Percentiles rank a stretch among this genome's conserved stretches.
phyloP scores from a whole-genome alignment of 345 rosid genomes.

The rapeseed (Brassica napus) region DNA sequence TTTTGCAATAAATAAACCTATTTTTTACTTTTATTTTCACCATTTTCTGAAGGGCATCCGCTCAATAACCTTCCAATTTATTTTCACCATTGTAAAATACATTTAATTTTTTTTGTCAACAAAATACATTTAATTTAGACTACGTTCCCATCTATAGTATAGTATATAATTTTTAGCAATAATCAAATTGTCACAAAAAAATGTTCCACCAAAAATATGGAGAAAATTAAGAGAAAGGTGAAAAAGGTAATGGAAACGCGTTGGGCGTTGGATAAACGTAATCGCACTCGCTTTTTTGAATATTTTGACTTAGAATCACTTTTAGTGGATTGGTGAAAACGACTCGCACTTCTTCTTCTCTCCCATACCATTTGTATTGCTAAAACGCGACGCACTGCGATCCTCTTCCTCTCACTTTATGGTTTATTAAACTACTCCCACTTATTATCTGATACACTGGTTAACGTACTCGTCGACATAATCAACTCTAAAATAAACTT shows the following conservation, averaged over 20 bases:
- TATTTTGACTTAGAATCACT: constrained; percentile 28
- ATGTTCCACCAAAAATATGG: background rate
- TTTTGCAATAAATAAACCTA: constrained; percentile 21
- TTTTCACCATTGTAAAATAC: background rate
- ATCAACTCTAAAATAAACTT: background rate
- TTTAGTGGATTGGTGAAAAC: constrained; percentile 30
- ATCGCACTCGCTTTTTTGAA: constrained; percentile 35
- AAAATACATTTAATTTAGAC: background rate
- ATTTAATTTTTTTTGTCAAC: background rate
- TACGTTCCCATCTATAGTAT: background rate
- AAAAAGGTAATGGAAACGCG: constrained; percentile 14
- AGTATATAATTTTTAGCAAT: background rate
- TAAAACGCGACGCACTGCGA: constrained; percentile 33
- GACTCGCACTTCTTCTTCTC: constrained; percentile 40
- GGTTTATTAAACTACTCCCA: background rate
- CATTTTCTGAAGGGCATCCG: background rate
- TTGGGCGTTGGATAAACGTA: constrained; percentile 25
- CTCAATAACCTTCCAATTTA: background rate
- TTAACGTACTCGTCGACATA: background rate
- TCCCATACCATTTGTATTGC: constrained; percentile 24
- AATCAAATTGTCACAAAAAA: background rate
- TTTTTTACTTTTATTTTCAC: background rate
- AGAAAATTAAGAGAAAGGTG: background rate
- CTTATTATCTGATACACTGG: background rate
- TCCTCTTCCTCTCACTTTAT: constrained; percentile 29